Conservation (phyloP, 495 filamentous ascomycete species). For the Penicillium canescens region DNA sequence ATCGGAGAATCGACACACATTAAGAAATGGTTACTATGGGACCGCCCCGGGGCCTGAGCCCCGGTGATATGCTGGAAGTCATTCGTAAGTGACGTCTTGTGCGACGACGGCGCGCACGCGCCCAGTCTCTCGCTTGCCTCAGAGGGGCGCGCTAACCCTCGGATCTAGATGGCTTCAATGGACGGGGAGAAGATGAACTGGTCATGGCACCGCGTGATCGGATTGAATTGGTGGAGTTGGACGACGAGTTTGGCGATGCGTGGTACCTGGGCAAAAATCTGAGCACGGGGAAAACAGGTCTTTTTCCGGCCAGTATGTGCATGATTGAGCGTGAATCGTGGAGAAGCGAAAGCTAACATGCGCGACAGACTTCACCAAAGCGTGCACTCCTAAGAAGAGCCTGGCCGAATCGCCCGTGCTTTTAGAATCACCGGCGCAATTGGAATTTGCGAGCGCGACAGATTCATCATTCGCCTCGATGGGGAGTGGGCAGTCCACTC, state of each 20-base stretch:
- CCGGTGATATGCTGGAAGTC: constrained; percentile 71
- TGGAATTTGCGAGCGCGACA: constrained; percentile 17
- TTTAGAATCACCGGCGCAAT: constrained; percentile 24
- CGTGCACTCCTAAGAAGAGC: not conserved
- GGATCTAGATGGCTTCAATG: constrained; percentile 74
- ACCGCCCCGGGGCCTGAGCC: constrained; percentile 47
- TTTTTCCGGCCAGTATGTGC: constrained; percentile 84
- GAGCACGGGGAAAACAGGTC: constrained; percentile 70
- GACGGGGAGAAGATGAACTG: constrained; percentile 90
- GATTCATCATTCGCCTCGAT: constrained; percentile 23
- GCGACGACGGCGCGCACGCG: constrained; percentile 12
- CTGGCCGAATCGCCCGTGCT: constrained; percentile 25
- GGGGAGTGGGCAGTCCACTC: constrained; percentile 43
- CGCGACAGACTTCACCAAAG: constrained; percentile 23
- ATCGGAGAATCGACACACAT: constrained; percentile 9
- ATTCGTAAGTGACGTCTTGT: constrained; percentile 63
- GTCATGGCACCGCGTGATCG: constrained; percentile 83
- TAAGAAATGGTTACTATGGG: constrained; percentile 39
- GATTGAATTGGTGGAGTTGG: constrained; percentile 88
- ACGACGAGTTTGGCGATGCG: constrained; percentile 97
- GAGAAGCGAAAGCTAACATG: not conserved
- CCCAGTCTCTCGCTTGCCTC: too few relatives aligned
- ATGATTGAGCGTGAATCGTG: not conserved
- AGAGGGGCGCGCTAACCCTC: constrained; percentile 7
- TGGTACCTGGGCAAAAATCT: constrained; percentile 92